Base-by-base conservation (phyloP, 306 rosid genomes). In the Malus asiatica region DNA sequence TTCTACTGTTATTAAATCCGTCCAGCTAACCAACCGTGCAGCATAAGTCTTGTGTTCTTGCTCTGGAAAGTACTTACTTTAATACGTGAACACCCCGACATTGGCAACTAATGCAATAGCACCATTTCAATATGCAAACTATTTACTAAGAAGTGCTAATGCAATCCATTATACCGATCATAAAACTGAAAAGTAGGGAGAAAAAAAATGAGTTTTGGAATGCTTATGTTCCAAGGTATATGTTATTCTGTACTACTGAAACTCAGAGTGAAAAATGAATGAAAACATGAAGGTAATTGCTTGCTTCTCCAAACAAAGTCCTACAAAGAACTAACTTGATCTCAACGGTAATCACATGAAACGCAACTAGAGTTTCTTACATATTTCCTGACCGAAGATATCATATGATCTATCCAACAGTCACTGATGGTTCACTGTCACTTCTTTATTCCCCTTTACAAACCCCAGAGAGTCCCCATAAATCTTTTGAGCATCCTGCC, bases 401-500 rank as follows among this genome's bases (percentile, higher is more conserved):
- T 73, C 57, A 59, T 23, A 23, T 15, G 27, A 38, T 23, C 68
- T 40, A 40, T 23, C 18, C 27, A 1, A 42, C 5, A 1, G 16
- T 59, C 67, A 62, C 58, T 35, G 22, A 3, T 45, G 35, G 71
- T 72, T 75, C 64, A 40, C 72, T 68, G 77, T n/a, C 42, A 38
- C 38, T 65, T 86, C 86, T 40, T 87, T 84, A 62, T 44, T 69
- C 57, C 77, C 83, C 59, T 80, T 86, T 45, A 87, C 72, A 76
- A 84, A 84, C 66, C 76, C 85, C 11, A 84, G 85, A 32, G 81
- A 80, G 52, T 82, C 83, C 13, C 90, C 87, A 72, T 82, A 80
- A 38, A 27, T 40, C 58, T 72, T 58, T 61, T 82, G 82, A 71
- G 88, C 88, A 52, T 82, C 88, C 72, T 62, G 78, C 78, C 81